Conservation (phyloP, 257 asterid genomes). For the Lycium ferocissimum region DNA sequence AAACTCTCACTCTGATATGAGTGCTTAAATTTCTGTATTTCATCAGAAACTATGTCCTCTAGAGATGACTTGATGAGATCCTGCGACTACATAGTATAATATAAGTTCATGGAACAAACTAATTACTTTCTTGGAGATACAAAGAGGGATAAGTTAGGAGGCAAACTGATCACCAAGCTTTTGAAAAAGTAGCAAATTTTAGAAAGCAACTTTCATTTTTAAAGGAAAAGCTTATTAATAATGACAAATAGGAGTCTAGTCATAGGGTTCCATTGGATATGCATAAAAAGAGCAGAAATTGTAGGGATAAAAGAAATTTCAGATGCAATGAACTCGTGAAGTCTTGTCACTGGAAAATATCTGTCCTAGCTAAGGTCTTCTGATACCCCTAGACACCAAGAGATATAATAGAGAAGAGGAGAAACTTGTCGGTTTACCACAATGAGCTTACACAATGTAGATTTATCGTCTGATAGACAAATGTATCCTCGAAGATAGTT, state of each 20-base stretch:
- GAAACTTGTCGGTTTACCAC: constrained; percentile 19
- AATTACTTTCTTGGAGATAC: constrained; percentile 2
- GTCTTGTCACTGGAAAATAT: background rate
- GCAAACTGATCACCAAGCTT: constrained; percentile 5
- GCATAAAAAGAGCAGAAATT: background rate
- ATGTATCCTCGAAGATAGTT: background rate
- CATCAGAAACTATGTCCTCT: constrained; percentile 76
- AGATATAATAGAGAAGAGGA: background rate
- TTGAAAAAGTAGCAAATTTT: background rate
- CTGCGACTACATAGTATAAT: constrained; percentile 49
- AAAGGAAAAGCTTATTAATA: constrained; percentile 15
- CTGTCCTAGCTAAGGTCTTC: background rate
- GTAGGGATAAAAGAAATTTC: background rate
- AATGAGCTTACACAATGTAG: background rate
- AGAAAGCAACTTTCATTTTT: background rate
- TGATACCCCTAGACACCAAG: constrained; percentile 23
- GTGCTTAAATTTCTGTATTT: constrained; percentile 68
- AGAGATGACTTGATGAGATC: constrained; percentile 65
- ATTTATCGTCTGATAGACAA: constrained; percentile 13
- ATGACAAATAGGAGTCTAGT: constrained; percentile 9
- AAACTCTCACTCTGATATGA: constrained; percentile 43
- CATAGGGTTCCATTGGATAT: constrained; percentile 19
- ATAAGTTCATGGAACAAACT: constrained; percentile 4
- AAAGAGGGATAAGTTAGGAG: constrained; percentile 10
- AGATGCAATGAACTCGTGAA: background rate